Base-by-base conservation (phyloP, 2,329 filamentous ascomycete species). In the Neospermospora avenae region DNA sequence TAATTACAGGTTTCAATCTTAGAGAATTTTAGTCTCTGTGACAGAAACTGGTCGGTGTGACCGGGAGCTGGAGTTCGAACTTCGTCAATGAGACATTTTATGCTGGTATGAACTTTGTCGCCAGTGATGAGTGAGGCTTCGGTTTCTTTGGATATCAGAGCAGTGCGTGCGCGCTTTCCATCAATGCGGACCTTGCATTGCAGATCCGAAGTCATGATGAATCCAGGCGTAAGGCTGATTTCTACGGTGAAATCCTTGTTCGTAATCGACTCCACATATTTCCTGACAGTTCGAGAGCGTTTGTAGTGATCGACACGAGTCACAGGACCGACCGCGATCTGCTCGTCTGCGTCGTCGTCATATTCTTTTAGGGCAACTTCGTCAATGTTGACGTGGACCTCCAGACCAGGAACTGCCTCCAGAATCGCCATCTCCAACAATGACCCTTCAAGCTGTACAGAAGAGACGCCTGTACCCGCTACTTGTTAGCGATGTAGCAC, bases 1-100 rank as follows among this genome's bases (percentile, higher is more conserved):
- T 25, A 10, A 31, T 31, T 45, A 62, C 60, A 45, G 13, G 51
- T 59, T 34, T 56, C 49, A n/a, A 65, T 61, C 34, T 61, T 61
- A 4, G 46, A 55, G 31, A 63, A 65, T 18, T 42, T 48, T 16
- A 28, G 31, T 31, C 11, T 31, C 11, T 31, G 28, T 31, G 11
- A 10, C 11, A 31, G 11, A 31, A 31, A 31, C 11, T 31, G 28
- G 28, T 31, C 28, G 28, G 5, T 10, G 28, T 31, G 11, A 10
- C 28, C 28, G 11, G 28, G 28, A 31, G 11, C 28, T 31, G 28
- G 28, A 31, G 28, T 31, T 10, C 11, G 28, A 31, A 10, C 28
- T 5, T 10, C 28, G 11, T 31, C 28, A 6, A 31, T 31, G 28
- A 31, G 6, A 31, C 11, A 5, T 31, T 5, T 31, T 10, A 31